A percentile compares a stretch with the other conserved stretches of the same genome.
phyloP scores from a whole-genome alignment of 352 stramenopile genomes.

The Pythium rhizo-oryzae region DNA sequence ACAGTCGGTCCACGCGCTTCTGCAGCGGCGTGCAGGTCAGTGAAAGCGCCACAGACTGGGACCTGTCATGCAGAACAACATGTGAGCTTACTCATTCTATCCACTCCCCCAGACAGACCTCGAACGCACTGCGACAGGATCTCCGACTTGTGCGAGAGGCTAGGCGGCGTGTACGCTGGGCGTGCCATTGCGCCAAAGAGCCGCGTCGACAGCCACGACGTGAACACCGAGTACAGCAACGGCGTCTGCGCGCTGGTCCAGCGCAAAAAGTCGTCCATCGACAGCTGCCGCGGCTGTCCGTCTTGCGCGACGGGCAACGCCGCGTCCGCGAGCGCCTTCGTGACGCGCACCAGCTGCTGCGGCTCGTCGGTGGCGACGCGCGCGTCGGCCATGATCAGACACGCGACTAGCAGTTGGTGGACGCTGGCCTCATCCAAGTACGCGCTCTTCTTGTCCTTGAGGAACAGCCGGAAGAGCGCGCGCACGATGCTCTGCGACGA shows the following conservation, averaged over 20 bases:
- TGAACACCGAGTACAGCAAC: slow-evolving; percentile 77
- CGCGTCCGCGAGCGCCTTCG: slow-evolving; percentile 47
- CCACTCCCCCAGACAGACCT: no score
- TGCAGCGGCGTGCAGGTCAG: slow-evolving; percentile 61
- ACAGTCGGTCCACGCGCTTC: slow-evolving; percentile 60
- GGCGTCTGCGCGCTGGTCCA: slow-evolving; percentile 67
- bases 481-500: slow-evolving; percentile 64
- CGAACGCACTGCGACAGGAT: slow-evolving; percentile 83
- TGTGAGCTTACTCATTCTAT: not conserved
- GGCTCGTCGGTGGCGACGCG: slow-evolving; percentile 30
- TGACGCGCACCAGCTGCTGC: slow-evolving; percentile 33
- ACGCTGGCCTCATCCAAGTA: slow-evolving; percentile 48
- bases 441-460: slow-evolving; percentile 27
- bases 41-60: slow-evolving; percentile 68
- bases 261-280: slow-evolving; percentile 61
- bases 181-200: slow-evolving; percentile 55
- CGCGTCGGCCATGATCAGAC: slow-evolving; percentile 60
- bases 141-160: slow-evolving; percentile 62
- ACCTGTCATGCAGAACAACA: slow-evolving; percentile 33
- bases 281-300: slow-evolving; percentile 34
- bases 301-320: slow-evolving; percentile 32
- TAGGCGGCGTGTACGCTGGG: slow-evolving; percentile 50
- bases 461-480: slow-evolving; percentile 63
- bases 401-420: slow-evolving; percentile 46
- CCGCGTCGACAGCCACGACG: slow-evolving; percentile 66